Base-by-base conservation (phyloP, 2,329 filamentous ascomycete genomes). In the Curvularia sp. region DNA sequence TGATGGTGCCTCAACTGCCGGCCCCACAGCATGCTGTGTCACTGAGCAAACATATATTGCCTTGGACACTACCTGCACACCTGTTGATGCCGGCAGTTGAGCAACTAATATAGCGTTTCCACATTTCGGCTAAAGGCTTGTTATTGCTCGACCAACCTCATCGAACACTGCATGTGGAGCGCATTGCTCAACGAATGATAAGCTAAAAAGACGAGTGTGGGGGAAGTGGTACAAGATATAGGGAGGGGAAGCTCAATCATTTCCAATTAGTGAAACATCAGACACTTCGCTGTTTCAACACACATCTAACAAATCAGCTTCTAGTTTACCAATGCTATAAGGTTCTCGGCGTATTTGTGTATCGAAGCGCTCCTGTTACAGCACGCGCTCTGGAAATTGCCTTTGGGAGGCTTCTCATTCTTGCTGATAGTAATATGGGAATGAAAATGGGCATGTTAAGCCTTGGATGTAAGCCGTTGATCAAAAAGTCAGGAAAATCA, bases 61-160 rank as follows among this genome's bases (percentile, higher is more conserved):
- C 10, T 7, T 33, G 42, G 3, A 18, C 28, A 24, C 35, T 20
- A 24, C 31, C 35, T 26, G 24, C 9, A 43, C 35, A 39, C 41
- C 1, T 22, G 43, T 26, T 38, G 24, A 39, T 52, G 44, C 57
- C 61, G 61, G 61, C 53, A 63, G 58, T 58, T 63, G 47, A 18
- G 42, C 31, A 55, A 18, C 41, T 57, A 61, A 59, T 61, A 55
- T 63, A 35, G 35, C 31, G 43, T 49, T 49, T 38, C 46, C 38
- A 31, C 43, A 57, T 55, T n/a, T 61, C 55, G 61, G 61, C 53
- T 63, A 61, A 63, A 63, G 31, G 58, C 61, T 63, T 56, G 53
- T 61, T 58, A 63, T 63, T 63, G 43, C 58, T 48, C 38, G 22
- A 56, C 58, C 54, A 63, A 54, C 49, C 30, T 49, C 28, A n/a